Evolutionary conservation across 345 rosid genomes (phyloP).

Genomic region (Syzygium grande): DNA sequence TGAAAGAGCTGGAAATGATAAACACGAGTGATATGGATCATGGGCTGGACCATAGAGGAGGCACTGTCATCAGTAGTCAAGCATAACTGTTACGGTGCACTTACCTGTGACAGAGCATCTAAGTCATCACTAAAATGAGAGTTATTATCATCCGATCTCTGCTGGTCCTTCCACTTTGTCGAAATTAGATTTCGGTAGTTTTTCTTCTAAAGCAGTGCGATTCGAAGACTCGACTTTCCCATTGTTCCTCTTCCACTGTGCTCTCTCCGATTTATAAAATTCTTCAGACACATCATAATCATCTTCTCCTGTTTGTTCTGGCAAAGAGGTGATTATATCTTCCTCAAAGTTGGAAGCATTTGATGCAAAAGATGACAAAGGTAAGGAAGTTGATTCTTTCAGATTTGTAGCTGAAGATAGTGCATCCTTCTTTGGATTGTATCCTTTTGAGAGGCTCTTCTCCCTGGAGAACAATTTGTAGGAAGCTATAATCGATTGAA

Average conservation of each 20-base stretch:
- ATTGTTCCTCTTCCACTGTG: slow-evolving; percentile 48
- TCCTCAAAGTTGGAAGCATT: slow-evolving; percentile 52
- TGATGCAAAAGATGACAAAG: slow-evolving; percentile 57
- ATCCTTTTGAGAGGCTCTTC: slow-evolving; percentile 89
- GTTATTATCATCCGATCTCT: slow-evolving; percentile 39
- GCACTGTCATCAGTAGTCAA: slow-evolving; percentile 24
- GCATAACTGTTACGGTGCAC: neutral
- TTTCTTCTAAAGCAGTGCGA: slow-evolving; percentile 33
- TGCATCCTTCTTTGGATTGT: slow-evolving; percentile 67
- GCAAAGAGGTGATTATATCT: slow-evolving; percentile 63
- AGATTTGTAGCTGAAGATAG: slow-evolving; percentile 49
- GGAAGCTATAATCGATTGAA: no score
- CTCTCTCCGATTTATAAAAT: slow-evolving; percentile 58
- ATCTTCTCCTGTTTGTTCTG: slow-evolving; percentile 60
- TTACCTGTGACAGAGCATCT: slow-evolving; percentile 69
- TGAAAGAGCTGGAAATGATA: slow-evolving; percentile 81
- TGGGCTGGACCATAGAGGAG: slow-evolving; percentile 63
- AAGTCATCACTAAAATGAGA: slow-evolving; percentile 65
- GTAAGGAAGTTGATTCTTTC: slow-evolving; percentile 66
- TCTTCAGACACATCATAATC: slow-evolving; percentile 71
- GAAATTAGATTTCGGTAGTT: slow-evolving; percentile 34
- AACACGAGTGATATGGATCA: slow-evolving; percentile 62
- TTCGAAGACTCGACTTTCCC: slow-evolving; percentile 49
- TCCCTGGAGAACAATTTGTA: slow-evolving; percentile 36
- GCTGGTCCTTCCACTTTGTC: slow-evolving; percentile 39